Conservation (phyloP, 106 monocot species). For the Narthecium ossifragum region DNA sequence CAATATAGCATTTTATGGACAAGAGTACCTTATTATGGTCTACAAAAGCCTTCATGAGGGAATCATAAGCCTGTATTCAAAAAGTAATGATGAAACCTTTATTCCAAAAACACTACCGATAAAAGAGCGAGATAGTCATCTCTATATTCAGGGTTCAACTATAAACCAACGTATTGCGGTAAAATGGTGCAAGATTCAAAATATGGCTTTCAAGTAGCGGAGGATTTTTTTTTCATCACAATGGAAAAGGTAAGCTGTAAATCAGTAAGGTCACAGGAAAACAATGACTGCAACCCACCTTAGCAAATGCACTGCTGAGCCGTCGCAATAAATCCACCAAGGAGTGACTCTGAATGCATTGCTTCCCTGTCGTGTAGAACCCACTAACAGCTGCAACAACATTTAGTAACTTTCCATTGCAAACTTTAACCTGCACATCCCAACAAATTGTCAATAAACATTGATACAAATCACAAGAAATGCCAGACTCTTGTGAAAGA, state of each 20-base stretch:
- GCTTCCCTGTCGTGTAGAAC: conserved; percentile 62
- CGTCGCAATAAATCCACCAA: conserved; percentile 80
- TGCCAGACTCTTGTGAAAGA: background rate
- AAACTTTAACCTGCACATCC: conserved; percentile 75
- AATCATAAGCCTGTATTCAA: conserved; percentile 73
- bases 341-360: conserved; percentile 42
- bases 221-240: no score
- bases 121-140: no score
- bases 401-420: conserved; percentile 73
- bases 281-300: conserved; percentile 38
- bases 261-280: no score
- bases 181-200: no score
- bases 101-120: no score
- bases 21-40: conserved; percentile 86
- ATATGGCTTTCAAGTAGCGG: no score
- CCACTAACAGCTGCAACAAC: conserved; percentile 64
- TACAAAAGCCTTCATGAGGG: conserved; percentile 87
- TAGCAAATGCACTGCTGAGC: conserved; percentile 80
- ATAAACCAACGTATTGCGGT: no score
- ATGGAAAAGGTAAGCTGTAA: no score
- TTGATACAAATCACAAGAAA: no score
- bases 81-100: no score
- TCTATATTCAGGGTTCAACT: no score
- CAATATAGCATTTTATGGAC: no score
- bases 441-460: background rate